phyloP scores from a whole-genome alignment of 202 grass and related monocot genomes.

The Schoenoplectus triqueter region DNA sequence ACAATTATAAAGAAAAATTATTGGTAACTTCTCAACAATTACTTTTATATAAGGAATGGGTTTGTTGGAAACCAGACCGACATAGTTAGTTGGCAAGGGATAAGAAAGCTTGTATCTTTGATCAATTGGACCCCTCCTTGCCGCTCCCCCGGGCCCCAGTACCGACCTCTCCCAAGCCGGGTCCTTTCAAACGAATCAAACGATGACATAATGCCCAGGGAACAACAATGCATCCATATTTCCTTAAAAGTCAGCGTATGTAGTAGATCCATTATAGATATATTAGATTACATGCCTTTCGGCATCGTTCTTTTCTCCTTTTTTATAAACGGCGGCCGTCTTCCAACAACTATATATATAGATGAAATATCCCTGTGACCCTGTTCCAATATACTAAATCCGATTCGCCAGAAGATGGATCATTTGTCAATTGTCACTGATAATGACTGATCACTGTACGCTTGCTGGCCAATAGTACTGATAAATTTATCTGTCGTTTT shows the following conservation, averaged over 20 bases:
- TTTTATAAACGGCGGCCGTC: conserved; percentile 34
- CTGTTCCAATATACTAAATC: background rate
- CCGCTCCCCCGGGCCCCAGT: background rate
- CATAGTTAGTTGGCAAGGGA: background rate
- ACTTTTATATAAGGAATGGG: background rate
- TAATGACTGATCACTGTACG: background rate
- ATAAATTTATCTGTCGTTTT: background rate
- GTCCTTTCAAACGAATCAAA: conserved; percentile 25
- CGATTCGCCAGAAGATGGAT: background rate
- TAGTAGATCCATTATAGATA: too few relatives aligned
- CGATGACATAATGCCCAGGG: conserved; percentile 1
- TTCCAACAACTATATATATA: conserved; percentile 9
- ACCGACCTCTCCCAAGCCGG: background rate
- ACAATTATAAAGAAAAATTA: too few relatives aligned
- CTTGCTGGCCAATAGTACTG: background rate
- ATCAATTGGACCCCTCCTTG: too few relatives aligned
- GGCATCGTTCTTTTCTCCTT: background rate
- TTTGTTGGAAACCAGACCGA: background rate
- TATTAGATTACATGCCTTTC: conserved; percentile 28
- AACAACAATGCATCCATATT: background rate
- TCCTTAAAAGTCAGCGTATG: conserved; percentile 9
- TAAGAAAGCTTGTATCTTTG: background rate
- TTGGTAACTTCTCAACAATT: background rate
- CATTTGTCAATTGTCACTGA: background rate
- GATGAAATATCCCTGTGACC: background rate